Evolutionary conservation across 768 basidiomycete genomes (phyloP), one percentile per base, ranked within the genome.

Genomic region (Trametes elegans): DNA sequence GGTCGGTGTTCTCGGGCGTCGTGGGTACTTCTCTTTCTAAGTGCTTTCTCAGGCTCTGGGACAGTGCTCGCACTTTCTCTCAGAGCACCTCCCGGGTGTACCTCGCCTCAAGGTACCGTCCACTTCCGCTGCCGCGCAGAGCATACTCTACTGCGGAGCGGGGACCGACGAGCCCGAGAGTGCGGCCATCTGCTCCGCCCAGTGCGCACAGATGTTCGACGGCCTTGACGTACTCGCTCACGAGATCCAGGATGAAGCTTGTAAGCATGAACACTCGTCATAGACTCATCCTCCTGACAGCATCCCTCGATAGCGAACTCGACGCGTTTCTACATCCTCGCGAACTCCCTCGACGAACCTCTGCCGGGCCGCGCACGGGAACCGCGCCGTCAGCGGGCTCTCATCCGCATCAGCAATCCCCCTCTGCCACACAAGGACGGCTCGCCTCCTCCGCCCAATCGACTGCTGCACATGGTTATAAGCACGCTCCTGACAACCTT

Each of bases 171-270:
- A 77, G 7, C 65, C 69, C 6, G 74, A 76, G 55, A 79, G 79
- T 60, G 90, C 87, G 3, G 90, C 89, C 9, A 88, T 93, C 53
- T 88, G 87, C 62, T 90, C 90, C 9, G 77, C 74, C 23, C 71
- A 87, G 23, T 88, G 86, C 53, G 74, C 77, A 5, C 75, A 74
- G 11, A 61, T 87, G 35, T 87, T 87, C 57, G 70, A 77, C 1
- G 83, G 78, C n/a, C 70, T 91, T 29, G 79, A 86, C 41, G 69
- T 89, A 3, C 69, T 91, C 35, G 70, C 67, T 29, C 75, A 82
- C 49, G 79, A 78, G 10, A 86, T 92, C 42, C 90, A 93, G 62
- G 80, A 87, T 58, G 74, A 74, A 49, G 64, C 74, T 36, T 67
- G 87, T 84, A 65, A 53, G 70, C 65, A 35, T 10, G 3, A 18